phyloP scores from a whole-genome alignment of 352 stramenopile species.

The Phytophthora citricola region DNA sequence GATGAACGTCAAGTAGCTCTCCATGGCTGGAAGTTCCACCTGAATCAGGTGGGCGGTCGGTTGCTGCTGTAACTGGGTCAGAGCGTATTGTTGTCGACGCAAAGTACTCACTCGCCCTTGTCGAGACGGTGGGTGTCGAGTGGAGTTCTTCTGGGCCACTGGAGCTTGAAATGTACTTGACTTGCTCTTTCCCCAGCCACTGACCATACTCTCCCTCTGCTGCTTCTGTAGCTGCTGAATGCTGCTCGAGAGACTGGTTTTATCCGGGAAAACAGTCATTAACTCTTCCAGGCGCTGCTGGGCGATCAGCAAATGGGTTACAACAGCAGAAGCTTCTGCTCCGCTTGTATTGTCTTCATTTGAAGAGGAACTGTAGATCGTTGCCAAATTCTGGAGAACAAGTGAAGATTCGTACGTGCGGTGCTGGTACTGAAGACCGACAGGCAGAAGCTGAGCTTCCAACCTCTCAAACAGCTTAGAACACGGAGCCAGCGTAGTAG shows the following conservation, averaged over 20 bases:
- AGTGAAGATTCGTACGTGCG: conserved; percentile 2
- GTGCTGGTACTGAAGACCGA: conserved; percentile 22
- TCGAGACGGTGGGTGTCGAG: conserved; percentile 6
- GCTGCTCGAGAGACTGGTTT: conserved; percentile 40
- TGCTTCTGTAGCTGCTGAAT: conserved; percentile 55
- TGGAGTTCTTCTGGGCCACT: not conserved
- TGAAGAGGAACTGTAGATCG: conserved; percentile 14
- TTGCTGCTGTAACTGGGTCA: conserved; percentile 35
- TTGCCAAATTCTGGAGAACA: conserved; percentile 15
- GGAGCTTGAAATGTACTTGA: not conserved
- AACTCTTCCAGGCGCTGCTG: conserved; percentile 38
- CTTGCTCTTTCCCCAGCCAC: conserved; percentile 38
- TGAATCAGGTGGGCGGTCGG: conserved; percentile 44
- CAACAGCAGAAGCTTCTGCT: not conserved
- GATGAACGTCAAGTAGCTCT: conserved; percentile 48
- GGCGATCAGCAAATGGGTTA: conserved; percentile 10
- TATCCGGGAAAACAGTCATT: conserved; percentile 33
- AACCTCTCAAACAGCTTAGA: conserved; percentile 19
- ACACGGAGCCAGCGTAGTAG: conserved; percentile 13
- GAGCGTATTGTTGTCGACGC: conserved; percentile 20
- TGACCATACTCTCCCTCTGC: conserved; percentile 47
- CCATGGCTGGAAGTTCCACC: conserved; percentile 60
- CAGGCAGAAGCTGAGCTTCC: conserved; percentile 28
- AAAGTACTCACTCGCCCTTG: conserved; percentile 15
- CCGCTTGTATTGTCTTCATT: not conserved